Base-by-base conservation (phyloP, 23 red algal species). In the Gracilaria gracilis region DNA sequence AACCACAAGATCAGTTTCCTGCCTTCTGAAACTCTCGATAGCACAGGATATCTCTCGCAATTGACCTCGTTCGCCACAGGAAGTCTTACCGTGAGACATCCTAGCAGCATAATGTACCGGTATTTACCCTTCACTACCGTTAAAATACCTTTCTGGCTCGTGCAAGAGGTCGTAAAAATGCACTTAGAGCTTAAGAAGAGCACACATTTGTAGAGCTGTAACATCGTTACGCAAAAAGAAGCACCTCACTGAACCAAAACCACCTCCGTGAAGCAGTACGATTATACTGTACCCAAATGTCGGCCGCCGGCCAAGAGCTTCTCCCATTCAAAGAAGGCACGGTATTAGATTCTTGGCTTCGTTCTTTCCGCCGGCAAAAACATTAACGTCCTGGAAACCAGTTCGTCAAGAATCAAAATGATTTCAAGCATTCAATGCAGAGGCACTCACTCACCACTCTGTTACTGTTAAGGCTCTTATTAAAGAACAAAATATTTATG, bases 371-470 rank as follows among this genome's bases (percentile, higher is more conserved):
- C 16, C 48, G 37, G 7, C 61, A 42, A 37, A 42, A 12, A n/a
- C 9, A 46, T 23, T 74, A 15, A 11, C 33, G 14, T 87, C 48
- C 17, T 6, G 13, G 44, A 42, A 38, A 9, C 67, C 83, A 35
- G 37, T 55, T 35, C 35, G 5, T 2, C 83, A 87, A 38, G 67
- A 87, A 59, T 57, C 2, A 4, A 75, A 74, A 25, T 20, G 64
- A 8, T 87, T 74, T n/a, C 9, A 70, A 25, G 61, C 83, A 15
- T 36, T 71, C 4, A 87, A 87, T 74, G 65, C 21, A 1, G 61
- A 74, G 13, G n/a, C 31, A 28, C 24, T 87, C 9, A 75, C 64
- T n/a, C 46, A 40, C 23, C 83, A 87, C 38, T 74, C 54, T 57
- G 44, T 37, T 28, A 55, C 39, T 2, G 23, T 87, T n/a, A n/a